Conservation (phyloP, 2,329 filamentous ascomycete genomes). For the Verruconis gallopava region DNA sequence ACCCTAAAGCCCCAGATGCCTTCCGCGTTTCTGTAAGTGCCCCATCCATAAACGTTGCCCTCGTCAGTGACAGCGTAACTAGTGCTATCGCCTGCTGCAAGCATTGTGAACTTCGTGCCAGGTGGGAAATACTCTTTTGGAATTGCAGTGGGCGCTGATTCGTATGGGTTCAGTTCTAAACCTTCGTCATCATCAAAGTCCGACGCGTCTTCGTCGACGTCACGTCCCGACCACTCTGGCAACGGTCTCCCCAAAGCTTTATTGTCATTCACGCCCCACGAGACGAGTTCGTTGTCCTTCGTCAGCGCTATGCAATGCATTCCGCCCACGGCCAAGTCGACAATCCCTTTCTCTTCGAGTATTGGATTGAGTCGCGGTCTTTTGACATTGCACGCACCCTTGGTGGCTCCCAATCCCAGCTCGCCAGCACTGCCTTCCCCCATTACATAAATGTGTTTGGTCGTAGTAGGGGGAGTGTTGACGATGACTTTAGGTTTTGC, state of each 20-base stretch:
- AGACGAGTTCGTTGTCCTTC: slow-evolving; percentile 66
- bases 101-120: slow-evolving; percentile 50
- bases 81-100: slow-evolving; percentile 61
- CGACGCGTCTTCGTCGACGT: slow-evolving; percentile 31
- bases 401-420: slow-evolving; percentile 59
- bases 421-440: slow-evolving; percentile 72
- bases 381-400: slow-evolving; percentile 57
- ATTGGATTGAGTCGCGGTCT: slow-evolving; percentile 56
- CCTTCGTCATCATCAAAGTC: slow-evolving; percentile 41
- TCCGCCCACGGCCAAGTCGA: slow-evolving; percentile 64
- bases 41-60: slow-evolving; percentile 71
- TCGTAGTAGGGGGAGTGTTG: slow-evolving; percentile 50
- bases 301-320: slow-evolving; percentile 73
- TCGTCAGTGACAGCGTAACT: slow-evolving; percentile 65
- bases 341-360: slow-evolving; percentile 50
- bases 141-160: slow-evolving; percentile 53
- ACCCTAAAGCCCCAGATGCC: slow-evolving; percentile 52
- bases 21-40: slow-evolving; percentile 61
- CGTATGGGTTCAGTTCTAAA: slow-evolving; percentile 55
- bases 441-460: slow-evolving; percentile 65
- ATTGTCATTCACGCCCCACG: slow-evolving; percentile 82
- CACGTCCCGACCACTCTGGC: slow-evolving; percentile 45
- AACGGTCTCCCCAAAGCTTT: slow-evolving; percentile 57
- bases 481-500: slow-evolving; percentile 29
- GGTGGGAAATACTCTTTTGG: slow-evolving; percentile 43